These are phyloP conservation scores for Termitomyces sp. DNA, from an alignment of 768 basidiomycete genomes.

Conservation along the genomic window DNA sequence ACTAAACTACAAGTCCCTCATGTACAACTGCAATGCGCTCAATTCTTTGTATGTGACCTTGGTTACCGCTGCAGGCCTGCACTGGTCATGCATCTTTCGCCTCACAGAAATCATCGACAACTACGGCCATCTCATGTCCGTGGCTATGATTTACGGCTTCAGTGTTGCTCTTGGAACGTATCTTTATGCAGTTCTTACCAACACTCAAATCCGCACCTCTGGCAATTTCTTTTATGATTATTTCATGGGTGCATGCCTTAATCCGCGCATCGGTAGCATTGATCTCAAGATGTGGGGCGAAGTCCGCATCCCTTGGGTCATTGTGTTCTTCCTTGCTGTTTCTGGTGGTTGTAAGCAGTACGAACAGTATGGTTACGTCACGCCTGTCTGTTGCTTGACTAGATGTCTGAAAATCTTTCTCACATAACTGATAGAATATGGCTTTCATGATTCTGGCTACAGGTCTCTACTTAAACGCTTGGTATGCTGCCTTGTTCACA, in stretches of 20 bases:
- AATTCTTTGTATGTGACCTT: constrained; percentile 81
- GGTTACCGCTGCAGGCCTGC: constrained; percentile 66
- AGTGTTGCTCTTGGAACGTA: constrained; percentile 78
- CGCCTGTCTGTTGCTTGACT: constrained; percentile 55
- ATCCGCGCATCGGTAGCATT: constrained; percentile 86
- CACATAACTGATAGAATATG: constrained; percentile 59
- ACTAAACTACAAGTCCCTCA: constrained; percentile 85
- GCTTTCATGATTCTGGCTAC: constrained; percentile 95
- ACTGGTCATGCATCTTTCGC: constrained; percentile 79
- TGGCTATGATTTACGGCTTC: constrained; percentile 91
- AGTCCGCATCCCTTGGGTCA: constrained; percentile 94
- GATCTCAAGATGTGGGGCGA: constrained; percentile 99
- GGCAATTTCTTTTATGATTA: constrained; percentile 92
- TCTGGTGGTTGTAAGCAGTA: constrained; percentile 96
- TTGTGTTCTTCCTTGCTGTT: constrained; percentile 89
- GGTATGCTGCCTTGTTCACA: constrained; percentile 36
- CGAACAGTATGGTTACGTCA: constrained; percentile 86
- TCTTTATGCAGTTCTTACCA: constrained; percentile 68
- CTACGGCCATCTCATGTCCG: constrained; percentile 94
- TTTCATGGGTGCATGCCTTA: constrained; percentile 94
- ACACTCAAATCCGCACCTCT: constrained; percentile 88
- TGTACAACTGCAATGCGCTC: constrained; percentile 96
- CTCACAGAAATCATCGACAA: constrained; percentile 94
- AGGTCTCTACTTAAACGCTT: constrained; percentile 95
- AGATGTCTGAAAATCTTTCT: background rate